A percentile compares a stretch with the other conserved stretches of the same genome.
These are phyloP conservation scores for Wallacemonas collosoma DNA, from an alignment of 208 protist species.

Conservation along the genomic window DNA sequence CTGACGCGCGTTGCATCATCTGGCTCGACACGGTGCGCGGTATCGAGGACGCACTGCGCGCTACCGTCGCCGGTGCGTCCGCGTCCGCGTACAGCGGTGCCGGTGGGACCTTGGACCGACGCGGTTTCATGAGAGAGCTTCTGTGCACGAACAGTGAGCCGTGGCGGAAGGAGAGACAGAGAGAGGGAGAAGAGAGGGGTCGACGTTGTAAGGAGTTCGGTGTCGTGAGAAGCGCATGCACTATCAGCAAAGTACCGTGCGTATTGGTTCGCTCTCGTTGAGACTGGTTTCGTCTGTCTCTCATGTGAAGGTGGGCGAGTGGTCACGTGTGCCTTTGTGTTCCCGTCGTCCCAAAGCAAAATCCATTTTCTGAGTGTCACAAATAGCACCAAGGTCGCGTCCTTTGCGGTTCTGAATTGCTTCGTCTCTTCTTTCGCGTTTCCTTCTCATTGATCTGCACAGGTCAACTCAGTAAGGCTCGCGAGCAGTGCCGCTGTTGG, in stretches of 20 bases:
- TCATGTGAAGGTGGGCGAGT: too few relatives aligned
- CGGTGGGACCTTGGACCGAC: slow-evolving; percentile 26
- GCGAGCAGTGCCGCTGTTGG: background rate
- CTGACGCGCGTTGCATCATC: background rate
- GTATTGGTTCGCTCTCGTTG: too few relatives aligned
- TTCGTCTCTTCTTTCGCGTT: background rate
- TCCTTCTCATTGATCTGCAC: background rate
- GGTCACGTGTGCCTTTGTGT: too few relatives aligned
- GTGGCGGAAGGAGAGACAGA: slow-evolving; percentile 12
- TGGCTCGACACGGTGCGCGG: background rate
- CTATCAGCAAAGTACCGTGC: too few relatives aligned
- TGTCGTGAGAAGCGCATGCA: too few relatives aligned
- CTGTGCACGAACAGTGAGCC: background rate
- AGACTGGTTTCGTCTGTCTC: too few relatives aligned
- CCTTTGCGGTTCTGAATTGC: background rate
- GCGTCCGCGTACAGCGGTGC: slow-evolving; percentile 23
- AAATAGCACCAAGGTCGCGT: background rate
- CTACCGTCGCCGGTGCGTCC: background rate
- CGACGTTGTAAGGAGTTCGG: background rate
- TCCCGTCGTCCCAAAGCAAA: too few relatives aligned
- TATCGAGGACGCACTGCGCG: background rate
- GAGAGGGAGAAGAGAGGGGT: slow-evolving; percentile 1
- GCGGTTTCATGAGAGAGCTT: slow-evolving; percentile 20
- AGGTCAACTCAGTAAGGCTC: background rate
- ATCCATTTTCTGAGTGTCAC: too few relatives aligned